These are phyloP conservation scores for Cardamine occulta DNA, from an alignment of 345 rosid species.

Conservation along the genomic window DNA sequence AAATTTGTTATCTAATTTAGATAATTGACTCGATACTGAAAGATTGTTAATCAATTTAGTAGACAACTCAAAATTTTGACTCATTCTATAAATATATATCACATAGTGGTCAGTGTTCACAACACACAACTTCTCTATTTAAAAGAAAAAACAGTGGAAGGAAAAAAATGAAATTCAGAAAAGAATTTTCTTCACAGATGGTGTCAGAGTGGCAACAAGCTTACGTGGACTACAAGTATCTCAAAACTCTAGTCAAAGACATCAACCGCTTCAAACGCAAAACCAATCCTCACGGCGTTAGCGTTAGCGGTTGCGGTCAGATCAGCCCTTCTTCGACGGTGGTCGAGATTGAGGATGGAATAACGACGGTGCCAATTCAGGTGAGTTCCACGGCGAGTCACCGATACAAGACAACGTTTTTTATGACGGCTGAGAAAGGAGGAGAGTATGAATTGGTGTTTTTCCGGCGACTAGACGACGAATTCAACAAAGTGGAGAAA, in stretches of 20 bases:
- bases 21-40: slow-evolving; percentile 6
- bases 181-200: slow-evolving; percentile 60
- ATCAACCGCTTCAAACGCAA: slow-evolving; percentile 49
- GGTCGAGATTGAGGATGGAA: slow-evolving; percentile 43
- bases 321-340: slow-evolving; percentile 18
- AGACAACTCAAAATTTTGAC: neutral
- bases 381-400: slow-evolving; percentile 45
- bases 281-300: slow-evolving; percentile 33
- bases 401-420: slow-evolving; percentile 51
- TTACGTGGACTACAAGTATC: slow-evolving; percentile 61
- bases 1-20: neutral
- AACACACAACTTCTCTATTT: neutral
- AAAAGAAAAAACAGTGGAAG: neutral
- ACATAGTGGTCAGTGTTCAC: neutral
- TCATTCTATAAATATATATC: slow-evolving; percentile 11
- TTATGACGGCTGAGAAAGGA: slow-evolving; percentile 55
- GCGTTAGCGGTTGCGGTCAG: slow-evolving; percentile 29
- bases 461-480: slow-evolving; percentile 66
- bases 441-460: slow-evolving; percentile 62
- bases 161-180: slow-evolving; percentile 61
- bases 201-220: slow-evolving; percentile 79
- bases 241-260: slow-evolving; percentile 63
- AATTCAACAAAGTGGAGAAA: slow-evolving; percentile 61
- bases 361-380: slow-evolving; percentile 33
- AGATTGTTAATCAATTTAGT: neutral